These are phyloP conservation scores for Chrysoporthe cubensis DNA, from an alignment of 2,329 filamentous ascomycete species.

Conservation along the genomic window DNA sequence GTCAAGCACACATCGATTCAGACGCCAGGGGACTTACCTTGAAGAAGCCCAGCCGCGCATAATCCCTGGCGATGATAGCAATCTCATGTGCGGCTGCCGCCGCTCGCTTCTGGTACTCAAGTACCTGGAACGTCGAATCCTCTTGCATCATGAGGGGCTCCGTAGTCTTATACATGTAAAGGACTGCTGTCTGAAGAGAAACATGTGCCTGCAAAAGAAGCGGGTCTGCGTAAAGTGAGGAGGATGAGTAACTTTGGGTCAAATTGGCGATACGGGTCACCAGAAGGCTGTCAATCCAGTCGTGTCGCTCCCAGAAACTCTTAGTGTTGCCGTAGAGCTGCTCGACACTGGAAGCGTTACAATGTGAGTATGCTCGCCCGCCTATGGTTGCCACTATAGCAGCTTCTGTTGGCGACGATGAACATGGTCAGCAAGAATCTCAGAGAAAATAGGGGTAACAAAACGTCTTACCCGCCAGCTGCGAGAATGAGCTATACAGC, in stretches of 20 bases:
- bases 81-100: neutral
- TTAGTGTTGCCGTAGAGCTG: neutral
- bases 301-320: neutral
- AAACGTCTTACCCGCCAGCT: neutral
- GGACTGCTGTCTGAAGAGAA: neutral
- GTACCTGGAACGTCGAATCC: neutral
- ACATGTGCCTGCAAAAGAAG: neutral
- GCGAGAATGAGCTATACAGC: neutral
- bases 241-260: neutral
- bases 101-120: neutral
- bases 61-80: neutral
- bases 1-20: neutral
- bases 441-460: neutral
- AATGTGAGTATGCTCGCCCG: neutral
- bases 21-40: neutral
- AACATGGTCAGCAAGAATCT: neutral
- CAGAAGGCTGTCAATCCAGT: conserved; percentile 1
- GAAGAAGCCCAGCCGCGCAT: conserved; percentile 2
- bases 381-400: conserved; percentile 2
- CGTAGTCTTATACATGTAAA: conserved; percentile 3
- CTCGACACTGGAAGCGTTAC: neutral
- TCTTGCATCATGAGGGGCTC: conserved; percentile 4
- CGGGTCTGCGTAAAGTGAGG: neutral
- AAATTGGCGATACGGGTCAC: neutral
- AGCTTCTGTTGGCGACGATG: neutral